These are phyloP conservation scores for Simplicillium aogashimaense DNA, from an alignment of 2,329 filamentous ascomycete species.

Conservation along the genomic window DNA sequence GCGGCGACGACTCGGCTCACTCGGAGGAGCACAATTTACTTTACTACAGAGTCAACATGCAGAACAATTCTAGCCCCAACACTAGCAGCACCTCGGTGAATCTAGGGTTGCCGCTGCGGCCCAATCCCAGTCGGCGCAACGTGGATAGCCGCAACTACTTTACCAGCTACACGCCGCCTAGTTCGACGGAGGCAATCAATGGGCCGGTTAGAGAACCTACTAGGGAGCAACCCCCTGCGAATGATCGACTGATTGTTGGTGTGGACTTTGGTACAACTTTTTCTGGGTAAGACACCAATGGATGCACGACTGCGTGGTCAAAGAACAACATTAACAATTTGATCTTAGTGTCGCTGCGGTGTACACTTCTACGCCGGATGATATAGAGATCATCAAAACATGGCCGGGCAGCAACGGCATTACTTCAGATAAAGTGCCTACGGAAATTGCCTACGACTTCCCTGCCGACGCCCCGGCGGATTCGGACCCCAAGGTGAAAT, in stretches of 20 bases:
- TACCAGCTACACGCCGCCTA: conserved; percentile 42
- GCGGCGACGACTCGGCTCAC: no score
- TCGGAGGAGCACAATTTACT: no score
- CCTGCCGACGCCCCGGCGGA: conserved; percentile 17
- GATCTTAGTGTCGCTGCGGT: conserved; percentile 50
- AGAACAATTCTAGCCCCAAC: conserved; percentile 1
- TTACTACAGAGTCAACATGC: neutral
- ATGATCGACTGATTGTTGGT: conserved; percentile 63
- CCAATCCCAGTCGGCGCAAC: conserved; percentile 36
- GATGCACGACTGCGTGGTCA: neutral
- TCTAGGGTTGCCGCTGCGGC: conserved; percentile 40
- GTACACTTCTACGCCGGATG: conserved; percentile 67
- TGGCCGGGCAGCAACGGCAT: conserved; percentile 80
- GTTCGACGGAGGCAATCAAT: conserved; percentile 53
- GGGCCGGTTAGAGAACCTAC: conserved; percentile 47
- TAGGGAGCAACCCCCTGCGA: conserved; percentile 38
- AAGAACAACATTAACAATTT: neutral
- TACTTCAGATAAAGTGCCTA: conserved; percentile 81
- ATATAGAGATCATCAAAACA: conserved; percentile 74
- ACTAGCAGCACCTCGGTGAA: conserved; percentile 27
- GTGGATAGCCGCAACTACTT: conserved; percentile 47
- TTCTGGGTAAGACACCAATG: conserved; percentile 58
- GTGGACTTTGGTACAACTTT: conserved; percentile 83
- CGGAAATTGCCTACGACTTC: conserved; percentile 59
- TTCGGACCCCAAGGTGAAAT: conserved; percentile 49